These are phyloP conservation scores for Vaucheria bursata DNA, from an alignment of 352 stramenopile genomes.

Conservation along the genomic window DNA sequence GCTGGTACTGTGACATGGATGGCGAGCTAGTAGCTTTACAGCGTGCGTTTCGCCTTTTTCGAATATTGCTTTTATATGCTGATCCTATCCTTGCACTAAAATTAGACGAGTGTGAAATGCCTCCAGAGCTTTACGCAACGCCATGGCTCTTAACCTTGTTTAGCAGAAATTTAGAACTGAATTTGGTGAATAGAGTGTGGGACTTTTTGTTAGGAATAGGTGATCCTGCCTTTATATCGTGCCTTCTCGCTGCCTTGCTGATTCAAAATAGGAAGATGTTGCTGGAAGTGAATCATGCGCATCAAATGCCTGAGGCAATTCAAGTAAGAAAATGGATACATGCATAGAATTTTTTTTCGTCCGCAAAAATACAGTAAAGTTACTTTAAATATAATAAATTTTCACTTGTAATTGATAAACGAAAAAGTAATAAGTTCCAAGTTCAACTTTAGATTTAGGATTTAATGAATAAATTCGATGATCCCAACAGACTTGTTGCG, in stretches of 20 bases:
- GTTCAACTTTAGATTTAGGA: too few relatives aligned
- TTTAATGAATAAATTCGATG: too few relatives aligned
- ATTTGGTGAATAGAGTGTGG: constrained; percentile 35
- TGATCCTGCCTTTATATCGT: constrained; percentile 32
- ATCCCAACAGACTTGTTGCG: too few relatives aligned
- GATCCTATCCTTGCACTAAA: constrained; percentile 28
- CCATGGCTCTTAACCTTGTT: constrained; percentile 47
- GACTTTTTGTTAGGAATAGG: constrained; percentile 34
- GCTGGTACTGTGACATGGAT: constrained; percentile 31
- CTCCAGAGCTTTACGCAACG: constrained; percentile 42
- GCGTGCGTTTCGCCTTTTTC: background rate
- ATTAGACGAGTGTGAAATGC: constrained; percentile 16
- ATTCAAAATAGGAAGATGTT: constrained; percentile 17
- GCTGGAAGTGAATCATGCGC: constrained; percentile 21
- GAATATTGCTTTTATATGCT: constrained; percentile 35
- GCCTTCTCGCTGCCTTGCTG: constrained; percentile 35
- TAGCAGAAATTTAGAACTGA: constrained; percentile 38
- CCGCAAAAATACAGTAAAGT: too few relatives aligned
- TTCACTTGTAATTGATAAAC: too few relatives aligned
- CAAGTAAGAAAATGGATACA: constrained; percentile 6
- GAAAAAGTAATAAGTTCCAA: too few relatives aligned
- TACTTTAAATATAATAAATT: too few relatives aligned
- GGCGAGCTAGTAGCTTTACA: constrained; percentile 36
- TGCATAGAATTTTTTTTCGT: too few relatives aligned
- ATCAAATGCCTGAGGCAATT: constrained; percentile 35